A percentile compares a stretch with the other conserved stretches of the same genome.
Conservation (phyloP, 1,284 basidiomycete genomes). For the Melampsora larici-populina region DNA sequence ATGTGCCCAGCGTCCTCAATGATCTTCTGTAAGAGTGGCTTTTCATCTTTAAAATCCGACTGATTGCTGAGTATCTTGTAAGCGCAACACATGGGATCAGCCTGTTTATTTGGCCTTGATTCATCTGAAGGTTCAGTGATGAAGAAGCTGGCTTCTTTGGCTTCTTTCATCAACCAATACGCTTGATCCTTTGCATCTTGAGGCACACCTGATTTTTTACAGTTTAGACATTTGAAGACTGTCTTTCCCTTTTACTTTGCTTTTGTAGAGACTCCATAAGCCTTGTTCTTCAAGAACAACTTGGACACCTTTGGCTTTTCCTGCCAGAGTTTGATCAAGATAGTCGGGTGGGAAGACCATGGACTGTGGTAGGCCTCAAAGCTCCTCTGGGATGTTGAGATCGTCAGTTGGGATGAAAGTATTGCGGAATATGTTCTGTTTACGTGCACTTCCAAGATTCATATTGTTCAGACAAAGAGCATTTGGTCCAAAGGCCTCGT, state of each 20-base stretch:
- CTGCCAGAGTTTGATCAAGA: not conserved
- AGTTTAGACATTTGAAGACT: not conserved
- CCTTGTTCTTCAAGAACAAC: conserved; percentile 5
- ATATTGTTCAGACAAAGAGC: conserved; percentile 7
- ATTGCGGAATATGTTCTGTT: not conserved
- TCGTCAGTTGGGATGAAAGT: conserved; percentile 1
- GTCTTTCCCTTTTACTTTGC: not conserved
- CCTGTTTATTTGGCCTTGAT: not conserved
- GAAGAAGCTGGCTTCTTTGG: conserved; percentile 4
- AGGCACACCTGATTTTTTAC: not conserved
- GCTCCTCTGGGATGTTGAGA: not conserved
- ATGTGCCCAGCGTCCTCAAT: too few species aligned
- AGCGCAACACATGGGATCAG: not conserved
- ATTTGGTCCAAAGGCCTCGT: not conserved
- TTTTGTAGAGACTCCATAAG: not conserved
- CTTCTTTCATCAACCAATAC: not conserved
- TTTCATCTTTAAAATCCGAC: conserved; percentile 1
- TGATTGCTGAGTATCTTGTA: conserved; percentile 5
- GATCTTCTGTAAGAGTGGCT: conserved; percentile 7
- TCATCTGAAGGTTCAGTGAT: not conserved
- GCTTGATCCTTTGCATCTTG: conserved; percentile 1
- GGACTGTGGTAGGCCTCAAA: not conserved
- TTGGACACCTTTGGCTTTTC: conserved; percentile 9
- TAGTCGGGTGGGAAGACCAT: not conserved
- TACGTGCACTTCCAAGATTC: conserved; percentile 3